Evolutionary conservation across 2,329 filamentous ascomycete species (phyloP).

Genomic region (Xylaria digitata): DNA sequence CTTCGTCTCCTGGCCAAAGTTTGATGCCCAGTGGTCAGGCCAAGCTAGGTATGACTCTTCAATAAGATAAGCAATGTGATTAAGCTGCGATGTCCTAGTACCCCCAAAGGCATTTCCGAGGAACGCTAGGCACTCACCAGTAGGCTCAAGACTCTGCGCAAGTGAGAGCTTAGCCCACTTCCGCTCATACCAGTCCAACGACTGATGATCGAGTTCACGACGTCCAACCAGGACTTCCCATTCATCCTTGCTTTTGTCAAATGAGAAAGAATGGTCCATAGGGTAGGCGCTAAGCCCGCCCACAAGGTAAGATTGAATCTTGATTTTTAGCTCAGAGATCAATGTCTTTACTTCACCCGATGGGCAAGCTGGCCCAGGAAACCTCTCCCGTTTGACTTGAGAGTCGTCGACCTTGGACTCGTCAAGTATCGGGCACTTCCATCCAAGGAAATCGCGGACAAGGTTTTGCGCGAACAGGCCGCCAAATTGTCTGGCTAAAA

Average conservation of each 20-base stretch:
- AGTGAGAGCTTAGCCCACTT: constrained; percentile 41
- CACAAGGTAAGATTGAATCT: constrained; percentile 40
- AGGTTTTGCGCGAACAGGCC: constrained; percentile 43
- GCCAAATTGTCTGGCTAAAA: constrained; percentile 47
- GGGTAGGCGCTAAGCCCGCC: constrained; percentile 35
- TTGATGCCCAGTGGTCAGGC: constrained; percentile 43
- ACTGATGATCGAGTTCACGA: constrained; percentile 31
- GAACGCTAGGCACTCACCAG: constrained; percentile 34
- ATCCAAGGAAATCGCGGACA: constrained; percentile 34
- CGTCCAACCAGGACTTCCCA: constrained; percentile 44
- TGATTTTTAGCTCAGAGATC: constrained; percentile 30
- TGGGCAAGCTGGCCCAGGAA: constrained; percentile 35
- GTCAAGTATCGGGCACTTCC: constrained; percentile 44
- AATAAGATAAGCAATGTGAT: constrained; percentile 47
- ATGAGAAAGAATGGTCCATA: constrained; percentile 45
- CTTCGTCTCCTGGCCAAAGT: constrained; percentile 37
- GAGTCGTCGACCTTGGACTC: constrained; percentile 27
- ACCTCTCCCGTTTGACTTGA: constrained; percentile 15
- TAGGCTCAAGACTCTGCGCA: not conserved
- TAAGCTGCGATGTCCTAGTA: constrained; percentile 43
- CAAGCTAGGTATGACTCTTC: constrained; percentile 45
- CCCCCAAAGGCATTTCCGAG: constrained; percentile 49
- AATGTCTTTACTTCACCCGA: constrained; percentile 36
- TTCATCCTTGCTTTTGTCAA: constrained; percentile 42
- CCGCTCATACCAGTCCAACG: constrained; percentile 38